Evolutionary conservation across 371 early-diverging fungal species (phyloP).

Genomic region (Mortierella sp.): DNA sequence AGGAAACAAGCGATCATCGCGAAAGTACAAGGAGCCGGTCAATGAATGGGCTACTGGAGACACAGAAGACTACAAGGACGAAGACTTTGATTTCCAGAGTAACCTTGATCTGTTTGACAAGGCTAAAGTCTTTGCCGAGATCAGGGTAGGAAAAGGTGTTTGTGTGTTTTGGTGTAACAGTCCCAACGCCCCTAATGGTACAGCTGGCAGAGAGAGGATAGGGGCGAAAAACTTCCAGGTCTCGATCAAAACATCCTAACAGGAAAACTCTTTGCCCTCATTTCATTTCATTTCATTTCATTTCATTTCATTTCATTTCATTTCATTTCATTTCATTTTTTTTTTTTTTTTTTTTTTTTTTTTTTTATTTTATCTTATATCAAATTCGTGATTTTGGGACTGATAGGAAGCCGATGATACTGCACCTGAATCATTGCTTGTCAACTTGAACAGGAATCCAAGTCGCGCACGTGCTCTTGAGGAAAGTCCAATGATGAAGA

Average conservation of each 20-base stretch:
- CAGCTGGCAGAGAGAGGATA: neutral
- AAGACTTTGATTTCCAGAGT: slow-evolving; percentile 88
- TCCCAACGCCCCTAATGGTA: neutral
- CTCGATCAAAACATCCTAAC: too few species aligned
- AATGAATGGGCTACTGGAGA: slow-evolving; percentile 70
- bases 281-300: neutral
- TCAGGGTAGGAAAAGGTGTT: slow-evolving; percentile 59
- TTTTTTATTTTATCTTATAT: neutral
- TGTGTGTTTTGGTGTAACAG: neutral
- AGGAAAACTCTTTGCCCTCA: neutral
- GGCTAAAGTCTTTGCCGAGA: slow-evolving; percentile 82
- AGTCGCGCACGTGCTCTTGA: slow-evolving; percentile 41
- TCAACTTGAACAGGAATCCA: slow-evolving; percentile 71
- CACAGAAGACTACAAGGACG: slow-evolving; percentile 64
- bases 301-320: neutral
- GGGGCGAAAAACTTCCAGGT: too few species aligned
- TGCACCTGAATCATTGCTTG: slow-evolving; percentile 76
- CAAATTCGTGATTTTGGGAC: neutral
- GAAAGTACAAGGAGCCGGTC: slow-evolving; percentile 27
- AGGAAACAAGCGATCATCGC: slow-evolving; percentile 27
- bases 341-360: neutral
- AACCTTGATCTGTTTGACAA: slow-evolving; percentile 84
- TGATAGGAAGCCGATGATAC: slow-evolving; percentile 72
- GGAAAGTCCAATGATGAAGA: slow-evolving; percentile 42
- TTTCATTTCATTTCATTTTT: neutral